A percentile compares a stretch with the other conserved stretches of the same genome.
Conservation (phyloP, 768 basidiomycete species). For the Xerocomus spinulosus region DNA sequence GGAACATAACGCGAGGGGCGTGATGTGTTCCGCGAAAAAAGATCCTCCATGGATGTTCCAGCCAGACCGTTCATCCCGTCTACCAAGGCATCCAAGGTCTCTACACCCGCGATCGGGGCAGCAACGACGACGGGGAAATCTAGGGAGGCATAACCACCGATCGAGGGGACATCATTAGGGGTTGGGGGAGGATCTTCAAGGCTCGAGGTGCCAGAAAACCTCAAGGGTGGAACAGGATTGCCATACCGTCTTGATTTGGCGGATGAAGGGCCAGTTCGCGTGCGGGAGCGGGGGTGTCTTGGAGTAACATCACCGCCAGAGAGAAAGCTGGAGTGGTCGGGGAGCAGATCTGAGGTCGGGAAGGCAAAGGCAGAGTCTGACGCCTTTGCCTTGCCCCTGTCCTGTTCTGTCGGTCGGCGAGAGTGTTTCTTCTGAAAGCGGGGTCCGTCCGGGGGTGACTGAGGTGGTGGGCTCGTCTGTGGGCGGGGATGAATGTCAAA, state of each 20-base stretch:
- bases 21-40: slow-evolving; percentile 42
- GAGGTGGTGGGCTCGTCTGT: slow-evolving; percentile 35
- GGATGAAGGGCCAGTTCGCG: slow-evolving; percentile 55
- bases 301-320: slow-evolving; percentile 31
- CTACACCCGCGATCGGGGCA: slow-evolving; percentile 74
- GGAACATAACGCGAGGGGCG: slow-evolving; percentile 50
- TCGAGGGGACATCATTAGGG: slow-evolving; percentile 45
- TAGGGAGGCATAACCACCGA: slow-evolving; percentile 27
- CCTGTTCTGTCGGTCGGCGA: slow-evolving; percentile 22
- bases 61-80: slow-evolving; percentile 93
- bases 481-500: slow-evolving; percentile 46
- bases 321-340: slow-evolving; percentile 25
- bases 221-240: slow-evolving; percentile 46
- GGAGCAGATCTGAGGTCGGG: slow-evolving; percentile 24
- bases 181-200: slow-evolving; percentile 75
- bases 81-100: slow-evolving; percentile 84
- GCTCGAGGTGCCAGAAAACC: slow-evolving; percentile 66
- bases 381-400: slow-evolving; percentile 25
- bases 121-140: slow-evolving; percentile 66
- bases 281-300: slow-evolving; percentile 45
- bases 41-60: slow-evolving; percentile 52
- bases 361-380: slow-evolving; percentile 26
- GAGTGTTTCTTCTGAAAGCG: slow-evolving; percentile 20
- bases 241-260: slow-evolving; percentile 39
- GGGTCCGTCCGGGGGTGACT: slow-evolving; percentile 14